phyloP scores from a whole-genome alignment of 129 eudicot species.

The Silybum marianum region DNA sequence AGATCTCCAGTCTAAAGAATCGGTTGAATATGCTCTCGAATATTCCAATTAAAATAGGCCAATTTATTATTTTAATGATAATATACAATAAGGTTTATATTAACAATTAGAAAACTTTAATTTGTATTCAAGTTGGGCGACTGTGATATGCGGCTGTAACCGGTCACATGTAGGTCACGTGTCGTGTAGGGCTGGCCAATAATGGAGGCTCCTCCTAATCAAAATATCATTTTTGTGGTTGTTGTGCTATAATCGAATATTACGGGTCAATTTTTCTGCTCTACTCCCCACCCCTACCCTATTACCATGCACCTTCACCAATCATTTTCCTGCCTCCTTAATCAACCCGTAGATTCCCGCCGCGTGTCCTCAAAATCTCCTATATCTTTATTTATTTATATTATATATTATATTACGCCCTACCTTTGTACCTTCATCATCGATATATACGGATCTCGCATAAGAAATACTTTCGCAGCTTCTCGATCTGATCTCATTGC shows the following conservation, averaged over 20 bases:
- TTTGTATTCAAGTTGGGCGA: neutral
- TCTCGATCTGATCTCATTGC: slow-evolving; percentile 25
- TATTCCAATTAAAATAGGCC: too few species aligned
- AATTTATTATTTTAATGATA: too few species aligned
- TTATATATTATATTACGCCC: slow-evolving; percentile 7
- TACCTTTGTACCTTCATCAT: neutral
- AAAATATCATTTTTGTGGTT: slow-evolving; percentile 13
- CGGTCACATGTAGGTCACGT: slow-evolving; percentile 26
- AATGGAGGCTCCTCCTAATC: slow-evolving; percentile 31
- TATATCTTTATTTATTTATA: neutral
- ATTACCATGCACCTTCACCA: slow-evolving; percentile 30
- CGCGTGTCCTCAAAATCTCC: slow-evolving; percentile 24
- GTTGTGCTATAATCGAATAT: slow-evolving; percentile 27
- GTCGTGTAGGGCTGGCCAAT: slow-evolving; percentile 4
- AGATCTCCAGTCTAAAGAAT: too few species aligned
- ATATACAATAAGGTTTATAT: too few species aligned
- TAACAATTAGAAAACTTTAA: too few species aligned
- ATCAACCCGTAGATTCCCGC: slow-evolving; percentile 17
- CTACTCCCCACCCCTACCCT: slow-evolving; percentile 16
- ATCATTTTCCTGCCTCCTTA: slow-evolving; percentile 14
- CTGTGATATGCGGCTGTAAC: neutral
- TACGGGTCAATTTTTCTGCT: slow-evolving; percentile 3
- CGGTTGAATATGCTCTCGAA: too few species aligned
- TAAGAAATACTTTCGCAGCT: slow-evolving; percentile 8
- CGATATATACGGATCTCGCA: slow-evolving; percentile 27